Evolutionary conservation across 148 eudicot genomes (phyloP).

Genomic region (Suaeda aralocaspica): DNA sequence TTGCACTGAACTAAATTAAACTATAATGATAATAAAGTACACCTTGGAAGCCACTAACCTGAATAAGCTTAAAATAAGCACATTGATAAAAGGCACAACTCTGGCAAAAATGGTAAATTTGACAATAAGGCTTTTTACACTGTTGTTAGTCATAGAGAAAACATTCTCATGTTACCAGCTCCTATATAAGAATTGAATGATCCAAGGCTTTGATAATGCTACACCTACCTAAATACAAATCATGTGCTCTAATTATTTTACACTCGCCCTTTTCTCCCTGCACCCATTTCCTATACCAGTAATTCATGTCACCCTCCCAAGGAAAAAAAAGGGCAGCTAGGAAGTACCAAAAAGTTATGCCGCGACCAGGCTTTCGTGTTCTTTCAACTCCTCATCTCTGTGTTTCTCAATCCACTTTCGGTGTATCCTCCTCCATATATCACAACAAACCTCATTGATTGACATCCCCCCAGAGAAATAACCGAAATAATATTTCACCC

Average conservation of each 20-base stretch:
- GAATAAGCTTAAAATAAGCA: not conserved
- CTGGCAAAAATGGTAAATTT: not conserved
- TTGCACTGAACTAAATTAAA: too few species aligned
- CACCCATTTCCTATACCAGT: constrained; percentile 12
- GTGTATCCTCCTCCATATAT: constrained; percentile 12
- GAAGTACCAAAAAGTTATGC: not conserved
- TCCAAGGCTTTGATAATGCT: constrained; percentile 23
- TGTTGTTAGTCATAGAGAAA: constrained; percentile 9
- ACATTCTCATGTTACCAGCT: constrained; percentile 9
- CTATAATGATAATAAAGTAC: too few species aligned
- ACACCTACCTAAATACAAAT: constrained; percentile 32
- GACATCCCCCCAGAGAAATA: not conserved
- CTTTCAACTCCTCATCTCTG: constrained; percentile 1
- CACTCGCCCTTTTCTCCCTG: constrained; percentile 14
- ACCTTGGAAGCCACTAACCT: too few species aligned
- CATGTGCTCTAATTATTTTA: constrained; percentile 27
- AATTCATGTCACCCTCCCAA: not conserved
- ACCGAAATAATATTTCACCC: constrained; percentile 13
- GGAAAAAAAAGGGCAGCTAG: not conserved
- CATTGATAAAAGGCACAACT: not conserved
- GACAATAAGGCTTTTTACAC: constrained; percentile 15
- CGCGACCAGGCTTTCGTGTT: constrained; percentile 3
- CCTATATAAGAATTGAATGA: constrained; percentile 18
- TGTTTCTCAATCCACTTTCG: constrained; percentile 3
- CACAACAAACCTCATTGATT: constrained; percentile 11